Evolutionary conservation across 805 yeast species (phyloP).

Genomic region (Ogataea glucozyma): DNA sequence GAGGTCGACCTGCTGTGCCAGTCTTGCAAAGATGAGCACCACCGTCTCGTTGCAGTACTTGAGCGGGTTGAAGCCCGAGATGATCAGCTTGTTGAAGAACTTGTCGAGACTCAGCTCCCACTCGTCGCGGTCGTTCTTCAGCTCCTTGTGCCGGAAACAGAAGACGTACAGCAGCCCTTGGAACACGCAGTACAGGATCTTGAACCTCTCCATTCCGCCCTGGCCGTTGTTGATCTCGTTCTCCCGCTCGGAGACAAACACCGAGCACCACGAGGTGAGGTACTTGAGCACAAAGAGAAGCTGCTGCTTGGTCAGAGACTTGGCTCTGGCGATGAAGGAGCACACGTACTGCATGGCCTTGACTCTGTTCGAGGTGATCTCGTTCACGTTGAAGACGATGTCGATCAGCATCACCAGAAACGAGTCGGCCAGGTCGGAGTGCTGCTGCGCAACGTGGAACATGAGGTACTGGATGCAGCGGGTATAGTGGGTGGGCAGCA

Average conservation of each 20-base stretch:
- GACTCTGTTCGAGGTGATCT: conserved; percentile 71
- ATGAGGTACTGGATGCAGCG: conserved; percentile 82
- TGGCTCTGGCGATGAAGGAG: conserved; percentile 87
- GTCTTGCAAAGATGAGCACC: conserved; percentile 87
- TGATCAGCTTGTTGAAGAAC: conserved; percentile 80
- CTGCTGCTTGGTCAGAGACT: conserved; percentile 67
- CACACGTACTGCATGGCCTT: conserved; percentile 92
- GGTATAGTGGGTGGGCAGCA: conserved; percentile 90
- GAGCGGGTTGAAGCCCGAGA: conserved; percentile 89
- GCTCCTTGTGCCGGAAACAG: conserved; percentile 75
- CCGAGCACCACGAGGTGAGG: conserved; percentile 78
- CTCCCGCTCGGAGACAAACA: conserved; percentile 83
- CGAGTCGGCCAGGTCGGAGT: conserved; percentile 81
- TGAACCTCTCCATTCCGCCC: conserved; percentile 88
- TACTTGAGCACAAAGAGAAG: conserved; percentile 80
- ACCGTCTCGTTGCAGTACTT: conserved; percentile 93
- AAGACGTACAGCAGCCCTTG: conserved; percentile 90
- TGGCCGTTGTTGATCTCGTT: conserved; percentile 63
- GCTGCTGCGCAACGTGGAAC: conserved; percentile 79
- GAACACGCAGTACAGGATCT: conserved; percentile 84
- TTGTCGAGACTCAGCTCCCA: conserved; percentile 86
- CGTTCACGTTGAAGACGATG: conserved; percentile 70
- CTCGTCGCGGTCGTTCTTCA: conserved; percentile 41
- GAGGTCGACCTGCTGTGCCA: conserved; percentile 84
- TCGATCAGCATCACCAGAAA: conserved; percentile 81